These are phyloP conservation scores for Vigna angularis DNA, from an alignment of 306 rosid species.

Conservation along the genomic window DNA sequence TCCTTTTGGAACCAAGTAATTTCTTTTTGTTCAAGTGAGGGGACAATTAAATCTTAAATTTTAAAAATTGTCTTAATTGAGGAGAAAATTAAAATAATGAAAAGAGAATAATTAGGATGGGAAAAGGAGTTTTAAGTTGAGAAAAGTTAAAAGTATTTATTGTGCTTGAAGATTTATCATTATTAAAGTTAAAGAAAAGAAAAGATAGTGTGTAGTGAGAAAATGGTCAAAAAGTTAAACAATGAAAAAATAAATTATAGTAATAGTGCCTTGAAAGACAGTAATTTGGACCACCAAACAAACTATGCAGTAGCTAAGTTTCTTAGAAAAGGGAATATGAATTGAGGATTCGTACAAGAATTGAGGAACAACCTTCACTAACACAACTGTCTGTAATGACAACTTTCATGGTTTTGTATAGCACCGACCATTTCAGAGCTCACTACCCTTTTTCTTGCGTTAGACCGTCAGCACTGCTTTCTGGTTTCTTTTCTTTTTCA, in stretches of 20 bases:
- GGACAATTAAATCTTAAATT: not conserved
- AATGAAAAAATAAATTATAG: not conserved
- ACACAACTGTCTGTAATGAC: not conserved
- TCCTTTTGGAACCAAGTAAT: not conserved
- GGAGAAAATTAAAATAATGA: not conserved
- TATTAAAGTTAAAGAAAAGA: not conserved
- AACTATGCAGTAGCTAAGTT: not conserved
- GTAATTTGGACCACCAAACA: slow-evolving; percentile 15
- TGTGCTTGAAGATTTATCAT: not conserved
- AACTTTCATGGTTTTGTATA: not conserved
- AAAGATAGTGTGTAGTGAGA: not conserved
- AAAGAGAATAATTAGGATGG: not conserved
- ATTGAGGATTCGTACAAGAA: not conserved
- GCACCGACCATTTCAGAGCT: not conserved
- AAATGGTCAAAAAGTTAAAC: not conserved
- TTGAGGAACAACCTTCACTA: not conserved
- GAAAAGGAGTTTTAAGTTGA: no score
- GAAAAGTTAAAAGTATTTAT: not conserved
- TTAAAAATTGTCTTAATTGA: not conserved
- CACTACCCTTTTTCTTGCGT: no score
- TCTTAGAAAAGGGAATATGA: not conserved
- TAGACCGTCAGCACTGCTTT: no score
- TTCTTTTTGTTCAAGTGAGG: not conserved
- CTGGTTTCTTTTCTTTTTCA: no score
- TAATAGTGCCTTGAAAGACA: not conserved